Conservation (phyloP, 208 protist species). For the Crithidia fasciculata region DNA sequence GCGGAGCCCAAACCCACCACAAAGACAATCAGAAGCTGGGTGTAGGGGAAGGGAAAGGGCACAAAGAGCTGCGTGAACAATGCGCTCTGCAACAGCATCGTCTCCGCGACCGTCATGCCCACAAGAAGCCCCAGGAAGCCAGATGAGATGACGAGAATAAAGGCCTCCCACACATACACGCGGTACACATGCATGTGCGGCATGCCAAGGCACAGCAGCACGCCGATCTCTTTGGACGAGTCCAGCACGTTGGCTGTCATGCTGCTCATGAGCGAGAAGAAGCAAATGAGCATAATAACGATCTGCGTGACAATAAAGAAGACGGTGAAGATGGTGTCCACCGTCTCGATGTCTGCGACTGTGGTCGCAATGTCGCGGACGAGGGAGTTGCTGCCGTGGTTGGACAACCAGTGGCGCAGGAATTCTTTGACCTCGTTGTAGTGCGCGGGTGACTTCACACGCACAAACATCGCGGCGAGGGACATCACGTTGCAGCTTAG, state of each 20-base stretch:
- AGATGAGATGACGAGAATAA: slow-evolving; percentile 87
- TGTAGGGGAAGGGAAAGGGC: slow-evolving; percentile 88
- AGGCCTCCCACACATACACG: slow-evolving; percentile 95
- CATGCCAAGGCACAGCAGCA: slow-evolving; percentile 90
- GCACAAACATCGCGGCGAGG: slow-evolving; percentile 12
- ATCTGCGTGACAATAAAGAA: slow-evolving; percentile 92
- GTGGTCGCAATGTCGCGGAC: slow-evolving; percentile 24
- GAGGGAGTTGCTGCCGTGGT: neutral
- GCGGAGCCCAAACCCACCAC: slow-evolving; percentile 45
- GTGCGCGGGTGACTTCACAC: slow-evolving; percentile 20
- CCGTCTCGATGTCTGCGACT: slow-evolving; percentile 39
- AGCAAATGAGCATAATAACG: slow-evolving; percentile 91
- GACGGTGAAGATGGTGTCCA: slow-evolving; percentile 68
- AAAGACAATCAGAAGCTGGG: slow-evolving; percentile 56
- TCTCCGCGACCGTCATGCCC: slow-evolving; percentile 81
- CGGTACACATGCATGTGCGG: slow-evolving; percentile 66
- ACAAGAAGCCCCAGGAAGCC: slow-evolving; percentile 91
- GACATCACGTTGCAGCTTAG: slow-evolving; percentile 25
- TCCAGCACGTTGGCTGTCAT: slow-evolving; percentile 91
- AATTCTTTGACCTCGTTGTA: slow-evolving; percentile 15
- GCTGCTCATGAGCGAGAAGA: slow-evolving; percentile 91
- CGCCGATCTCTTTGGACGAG: slow-evolving; percentile 94
- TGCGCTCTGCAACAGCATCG: slow-evolving; percentile 86
- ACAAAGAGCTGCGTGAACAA: slow-evolving; percentile 93
- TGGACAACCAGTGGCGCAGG: slow-evolving; percentile 16